Evolutionary conservation across 169 alveolate genomes (phyloP).

Genomic region (Eimeria brunetti): DNA sequence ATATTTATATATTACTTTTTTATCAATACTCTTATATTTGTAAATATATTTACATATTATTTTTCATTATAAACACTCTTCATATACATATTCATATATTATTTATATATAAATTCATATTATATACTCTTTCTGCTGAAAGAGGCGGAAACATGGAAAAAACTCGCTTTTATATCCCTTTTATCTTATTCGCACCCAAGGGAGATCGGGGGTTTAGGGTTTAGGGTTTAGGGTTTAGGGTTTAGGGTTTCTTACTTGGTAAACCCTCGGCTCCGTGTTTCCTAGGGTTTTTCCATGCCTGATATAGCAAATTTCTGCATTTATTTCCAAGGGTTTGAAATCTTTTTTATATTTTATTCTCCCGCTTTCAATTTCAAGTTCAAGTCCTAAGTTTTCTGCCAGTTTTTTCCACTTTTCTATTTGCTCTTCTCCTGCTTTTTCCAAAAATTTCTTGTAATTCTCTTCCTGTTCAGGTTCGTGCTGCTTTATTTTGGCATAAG

Average conservation of each 20-base stretch:
- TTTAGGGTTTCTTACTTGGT: conserved; percentile 28
- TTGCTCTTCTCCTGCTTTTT: background rate
- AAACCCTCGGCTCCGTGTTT: conserved; percentile 75
- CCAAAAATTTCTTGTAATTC: background rate
- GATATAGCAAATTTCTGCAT: conserved; percentile 46
- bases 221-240: conserved; percentile 3
- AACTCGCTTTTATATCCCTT: background rate
- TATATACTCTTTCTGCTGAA: too few species aligned
- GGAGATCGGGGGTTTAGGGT: background rate
- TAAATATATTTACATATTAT: too few species aligned
- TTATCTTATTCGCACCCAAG: background rate
- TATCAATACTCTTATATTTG: too few species aligned
- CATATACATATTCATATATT: too few species aligned
- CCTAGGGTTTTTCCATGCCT: conserved; percentile 78
- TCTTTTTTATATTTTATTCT: background rate
- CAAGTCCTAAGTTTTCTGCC: background rate
- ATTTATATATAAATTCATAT: too few species aligned
- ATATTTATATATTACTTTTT: too few species aligned
- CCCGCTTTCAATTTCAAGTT: conserved; percentile 5
- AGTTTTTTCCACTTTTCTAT: background rate
- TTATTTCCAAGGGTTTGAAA: conserved; percentile 26
- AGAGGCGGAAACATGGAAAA: background rate
- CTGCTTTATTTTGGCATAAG: background rate
- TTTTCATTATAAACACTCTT: too few species aligned
- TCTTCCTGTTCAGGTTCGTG: background rate